Evolutionary conservation across 2,329 filamentous ascomycete species (phyloP).

Genomic region (Pseudocercospora fijiensis): DNA sequence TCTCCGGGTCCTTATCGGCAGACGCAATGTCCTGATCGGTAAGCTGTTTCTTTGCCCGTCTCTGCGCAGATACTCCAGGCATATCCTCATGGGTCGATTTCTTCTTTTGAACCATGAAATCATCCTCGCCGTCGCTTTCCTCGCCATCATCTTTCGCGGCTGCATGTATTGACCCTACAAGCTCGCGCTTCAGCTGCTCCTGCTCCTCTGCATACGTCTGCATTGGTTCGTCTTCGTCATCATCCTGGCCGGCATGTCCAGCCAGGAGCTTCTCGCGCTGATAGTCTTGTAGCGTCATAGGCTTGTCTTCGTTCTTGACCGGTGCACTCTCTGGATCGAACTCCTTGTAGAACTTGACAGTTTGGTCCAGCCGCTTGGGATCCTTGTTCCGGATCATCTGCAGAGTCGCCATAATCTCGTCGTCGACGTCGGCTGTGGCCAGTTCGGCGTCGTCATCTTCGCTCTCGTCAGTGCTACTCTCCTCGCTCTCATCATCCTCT

Average conservation of each 20-base stretch:
- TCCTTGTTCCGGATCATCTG: slow-evolving; percentile 88
- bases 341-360: slow-evolving; percentile 72
- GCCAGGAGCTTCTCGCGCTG: slow-evolving; percentile 85
- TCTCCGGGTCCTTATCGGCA: slow-evolving; percentile 86
- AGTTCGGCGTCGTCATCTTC: slow-evolving; percentile 91
- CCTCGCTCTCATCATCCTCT: slow-evolving; percentile 59
- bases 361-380: slow-evolving; percentile 81
- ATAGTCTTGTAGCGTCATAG: slow-evolving; percentile 80
- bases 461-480: slow-evolving; percentile 67
- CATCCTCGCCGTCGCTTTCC: slow-evolving; percentile 57
- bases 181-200: slow-evolving; percentile 71
- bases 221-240: slow-evolving; percentile 50
- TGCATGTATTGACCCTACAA: slow-evolving; percentile 78
- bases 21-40: slow-evolving; percentile 65
- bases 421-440: slow-evolving; percentile 79
- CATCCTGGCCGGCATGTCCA: slow-evolving; percentile 63
- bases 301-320: slow-evolving; percentile 63
- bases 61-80: slow-evolving; percentile 29
- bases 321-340: slow-evolving; percentile 53
- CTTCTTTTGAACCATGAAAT: slow-evolving; percentile 73
- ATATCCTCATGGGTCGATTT: slow-evolving; percentile 41
- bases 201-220: slow-evolving; percentile 87
- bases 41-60: slow-evolving; percentile 39
- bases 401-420: slow-evolving; percentile 81
- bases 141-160: slow-evolving; percentile 50